Evolutionary conservation across 2,329 filamentous ascomycete species (phyloP).

Genomic region (Diaporthe helianthi): DNA sequence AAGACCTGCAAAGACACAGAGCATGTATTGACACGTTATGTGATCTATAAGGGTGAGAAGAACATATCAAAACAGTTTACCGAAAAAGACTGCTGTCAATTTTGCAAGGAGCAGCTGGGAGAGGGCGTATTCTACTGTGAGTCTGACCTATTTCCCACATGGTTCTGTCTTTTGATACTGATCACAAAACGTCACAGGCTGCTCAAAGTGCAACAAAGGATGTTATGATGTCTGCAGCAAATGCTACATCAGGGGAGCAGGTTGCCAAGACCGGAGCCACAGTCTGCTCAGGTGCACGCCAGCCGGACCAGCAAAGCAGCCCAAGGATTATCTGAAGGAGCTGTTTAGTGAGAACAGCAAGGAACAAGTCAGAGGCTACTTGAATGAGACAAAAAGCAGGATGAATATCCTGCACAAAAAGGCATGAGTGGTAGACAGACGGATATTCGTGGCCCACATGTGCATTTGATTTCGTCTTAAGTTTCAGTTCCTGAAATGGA

Average conservation of each 20-base stretch:
- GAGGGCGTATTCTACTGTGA: slow-evolving; percentile 27
- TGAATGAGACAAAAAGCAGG: slow-evolving; percentile 25
- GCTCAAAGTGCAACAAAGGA: slow-evolving; percentile 23
- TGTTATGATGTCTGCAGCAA: slow-evolving; percentile 30
- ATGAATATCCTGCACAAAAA: slow-evolving; percentile 21
- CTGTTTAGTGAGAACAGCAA: slow-evolving; percentile 27
- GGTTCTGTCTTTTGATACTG: background rate
- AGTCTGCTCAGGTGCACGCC: slow-evolving; percentile 23
- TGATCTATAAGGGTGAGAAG: slow-evolving; percentile 30
- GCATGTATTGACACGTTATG: slow-evolving; percentile 27
- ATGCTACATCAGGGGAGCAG: slow-evolving; percentile 30
- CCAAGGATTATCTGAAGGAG: slow-evolving; percentile 24
- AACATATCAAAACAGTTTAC: slow-evolving; percentile 17
- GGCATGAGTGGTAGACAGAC: background rate
- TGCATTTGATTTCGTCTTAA: background rate
- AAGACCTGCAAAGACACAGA: slow-evolving; percentile 11
- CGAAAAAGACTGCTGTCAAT: slow-evolving; percentile 27
- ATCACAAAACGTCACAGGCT: background rate
- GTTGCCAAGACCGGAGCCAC: slow-evolving; percentile 31
- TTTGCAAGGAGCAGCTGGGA: slow-evolving; percentile 28
- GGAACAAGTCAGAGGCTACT: slow-evolving; percentile 27
- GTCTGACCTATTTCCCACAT: background rate
- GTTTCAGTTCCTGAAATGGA: background rate
- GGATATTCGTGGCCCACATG: background rate
- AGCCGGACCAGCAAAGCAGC: slow-evolving; percentile 6